Conservation (phyloP, 2,329 filamentous ascomycete genomes). For the Tolypocladium paradoxum region DNA sequence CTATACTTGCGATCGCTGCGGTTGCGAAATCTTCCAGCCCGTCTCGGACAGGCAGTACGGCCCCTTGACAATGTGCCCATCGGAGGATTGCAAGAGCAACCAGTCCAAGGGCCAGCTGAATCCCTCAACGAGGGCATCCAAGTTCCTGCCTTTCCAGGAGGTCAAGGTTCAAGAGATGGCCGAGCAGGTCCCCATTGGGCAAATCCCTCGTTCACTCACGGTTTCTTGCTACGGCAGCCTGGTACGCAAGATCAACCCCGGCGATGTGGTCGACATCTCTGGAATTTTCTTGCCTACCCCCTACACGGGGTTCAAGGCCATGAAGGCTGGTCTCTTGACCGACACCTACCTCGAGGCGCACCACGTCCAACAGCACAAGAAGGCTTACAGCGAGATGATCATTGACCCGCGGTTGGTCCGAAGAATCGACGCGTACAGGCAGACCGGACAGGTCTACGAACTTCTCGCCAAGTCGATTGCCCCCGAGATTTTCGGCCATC, state of each 20-base stretch:
- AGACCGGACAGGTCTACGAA: conserved; percentile 88
- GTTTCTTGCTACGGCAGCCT: conserved; percentile 81
- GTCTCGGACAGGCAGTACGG: conserved; percentile 84
- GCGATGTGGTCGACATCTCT: conserved; percentile 86
- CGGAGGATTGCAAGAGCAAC: conserved; percentile 79
- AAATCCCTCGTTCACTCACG: conserved; percentile 87
- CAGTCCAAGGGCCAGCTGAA: conserved; percentile 90
- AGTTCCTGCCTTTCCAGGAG: conserved; percentile 95
- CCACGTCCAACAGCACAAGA: conserved; percentile 90
- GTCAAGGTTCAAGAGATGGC: conserved; percentile 98
- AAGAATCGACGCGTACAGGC: conserved; percentile 75
- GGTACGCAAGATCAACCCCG: conserved; percentile 79
- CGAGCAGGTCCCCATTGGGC: conserved; percentile 96
- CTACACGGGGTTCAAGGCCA: conserved; percentile 98
- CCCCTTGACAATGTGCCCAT: conserved; percentile 77
- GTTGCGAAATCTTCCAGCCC: conserved; percentile 95
- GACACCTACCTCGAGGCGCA: conserved; percentile 97
- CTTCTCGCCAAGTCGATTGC: conserved; percentile 92
- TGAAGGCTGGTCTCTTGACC: conserved; percentile 88
- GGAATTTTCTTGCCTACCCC: conserved; percentile 95
- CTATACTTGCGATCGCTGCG: conserved; percentile 94
- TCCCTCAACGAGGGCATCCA: conserved; percentile 88
- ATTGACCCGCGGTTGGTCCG: conserved; percentile 71
- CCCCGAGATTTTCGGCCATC: conserved; percentile 90
- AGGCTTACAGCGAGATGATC: conserved; percentile 87